Evolutionary conservation across 352 stramenopile species (phyloP).

Genomic region (Aphanomyces astaci): DNA sequence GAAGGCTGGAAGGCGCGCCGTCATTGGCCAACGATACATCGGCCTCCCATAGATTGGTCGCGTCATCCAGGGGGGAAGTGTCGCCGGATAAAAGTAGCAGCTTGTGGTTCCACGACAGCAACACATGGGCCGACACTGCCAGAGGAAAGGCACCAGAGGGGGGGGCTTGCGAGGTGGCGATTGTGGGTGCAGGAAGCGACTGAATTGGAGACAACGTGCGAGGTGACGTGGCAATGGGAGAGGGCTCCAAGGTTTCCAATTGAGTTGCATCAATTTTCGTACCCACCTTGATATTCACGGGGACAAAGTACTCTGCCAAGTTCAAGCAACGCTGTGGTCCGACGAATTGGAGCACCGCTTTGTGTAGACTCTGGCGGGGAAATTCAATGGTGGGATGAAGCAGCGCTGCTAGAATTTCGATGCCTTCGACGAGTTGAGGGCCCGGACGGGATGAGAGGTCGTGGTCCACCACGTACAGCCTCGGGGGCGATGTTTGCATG

Average conservation of each 20-base stretch:
- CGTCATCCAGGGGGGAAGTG: neutral
- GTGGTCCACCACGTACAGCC: constrained; percentile 20
- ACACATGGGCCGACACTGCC: neutral
- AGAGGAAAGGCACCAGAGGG: neutral
- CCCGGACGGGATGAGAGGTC: constrained; percentile 21
- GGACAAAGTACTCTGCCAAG: neutral
- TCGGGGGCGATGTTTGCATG: neutral
- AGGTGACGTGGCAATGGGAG: no score
- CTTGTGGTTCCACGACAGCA: neutral
- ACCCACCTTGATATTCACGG: neutral
- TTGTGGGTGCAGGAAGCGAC: no score
- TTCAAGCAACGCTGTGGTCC: neutral
- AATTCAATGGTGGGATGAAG: neutral
- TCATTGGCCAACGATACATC: no score
- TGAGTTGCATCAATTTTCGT: no score
- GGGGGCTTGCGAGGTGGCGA: neutral
- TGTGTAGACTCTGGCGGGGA: neutral
- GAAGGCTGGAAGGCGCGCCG: no score
- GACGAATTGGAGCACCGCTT: neutral
- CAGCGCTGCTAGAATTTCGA: constrained; percentile 18
- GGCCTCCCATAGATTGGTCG: neutral
- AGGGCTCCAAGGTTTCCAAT: no score
- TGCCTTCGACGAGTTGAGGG: constrained; percentile 14
- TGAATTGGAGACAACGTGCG: no score
- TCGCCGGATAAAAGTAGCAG: neutral